These are phyloP conservation scores for Metschnikowia peoriensis DNA, from an alignment of 805 yeast genomes.

Conservation along the genomic window DNA sequence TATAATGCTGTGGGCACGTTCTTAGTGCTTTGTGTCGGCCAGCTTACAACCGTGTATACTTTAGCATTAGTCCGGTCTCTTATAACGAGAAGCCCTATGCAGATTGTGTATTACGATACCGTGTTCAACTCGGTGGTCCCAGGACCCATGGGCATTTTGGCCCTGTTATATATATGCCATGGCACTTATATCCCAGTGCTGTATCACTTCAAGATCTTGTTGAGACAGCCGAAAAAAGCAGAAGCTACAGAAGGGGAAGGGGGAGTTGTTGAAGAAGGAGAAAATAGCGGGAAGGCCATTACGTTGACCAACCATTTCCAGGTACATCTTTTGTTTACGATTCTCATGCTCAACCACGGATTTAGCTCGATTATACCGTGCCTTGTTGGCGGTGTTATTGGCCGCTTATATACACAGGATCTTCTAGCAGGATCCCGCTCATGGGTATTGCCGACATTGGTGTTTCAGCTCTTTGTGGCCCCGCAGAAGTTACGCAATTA, in stretches of 20 bases:
- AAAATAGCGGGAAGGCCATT: constrained; percentile 4
- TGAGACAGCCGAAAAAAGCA: constrained; percentile 13
- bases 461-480: constrained; percentile 27
- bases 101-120: constrained; percentile 22
- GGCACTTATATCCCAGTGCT: constrained; percentile 33
- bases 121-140: constrained; percentile 34
- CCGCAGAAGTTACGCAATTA: constrained; percentile 22
- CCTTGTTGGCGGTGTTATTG: constrained; percentile 42
- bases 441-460: constrained; percentile 29
- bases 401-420: constrained; percentile 42
- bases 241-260: neutral
- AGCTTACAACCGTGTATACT: constrained; percentile 29
- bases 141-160: constrained; percentile 41
- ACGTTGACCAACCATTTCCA: constrained; percentile 39
- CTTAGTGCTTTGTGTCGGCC: constrained; percentile 43
- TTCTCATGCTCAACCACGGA: constrained; percentile 46
- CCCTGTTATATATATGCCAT: constrained; percentile 40
- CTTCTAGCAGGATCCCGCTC: constrained; percentile 41
- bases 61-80: constrained; percentile 27
- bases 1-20: constrained; percentile 47
- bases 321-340: constrained; percentile 34
- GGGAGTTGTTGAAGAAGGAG: neutral
- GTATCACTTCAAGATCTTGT: constrained; percentile 34
- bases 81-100: constrained; percentile 7
- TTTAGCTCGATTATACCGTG: constrained; percentile 36